These are phyloP conservation scores for Lophium mytilinum DNA, from an alignment of 495 filamentous ascomycete genomes.

Conservation along the genomic window DNA sequence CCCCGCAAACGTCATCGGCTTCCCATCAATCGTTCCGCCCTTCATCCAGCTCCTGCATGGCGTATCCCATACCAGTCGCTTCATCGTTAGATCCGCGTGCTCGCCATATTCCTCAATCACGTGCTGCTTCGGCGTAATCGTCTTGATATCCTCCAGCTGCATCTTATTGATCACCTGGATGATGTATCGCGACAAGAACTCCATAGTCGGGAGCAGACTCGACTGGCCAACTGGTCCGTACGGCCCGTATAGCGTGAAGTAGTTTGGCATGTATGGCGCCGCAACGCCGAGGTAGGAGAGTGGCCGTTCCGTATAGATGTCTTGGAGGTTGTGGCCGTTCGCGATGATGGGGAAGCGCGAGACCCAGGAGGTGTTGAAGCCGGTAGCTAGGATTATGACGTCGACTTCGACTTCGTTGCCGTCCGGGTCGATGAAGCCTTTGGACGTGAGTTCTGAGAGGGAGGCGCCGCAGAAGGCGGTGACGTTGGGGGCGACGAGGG, in stretches of 20 bases:
- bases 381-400: not conserved
- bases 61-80: constrained; percentile 8
- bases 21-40: not conserved
- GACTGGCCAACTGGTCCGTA: constrained; percentile 5
- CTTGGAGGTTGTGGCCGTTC: not conserved
- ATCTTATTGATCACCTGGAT: constrained; percentile 9
- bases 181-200: constrained; percentile 9
- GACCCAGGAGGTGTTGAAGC: not conserved
- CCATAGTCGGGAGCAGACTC: constrained; percentile 7
- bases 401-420: not conserved
- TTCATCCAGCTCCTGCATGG: constrained; percentile 10
- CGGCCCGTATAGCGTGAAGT: not conserved
- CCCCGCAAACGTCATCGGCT: not conserved
- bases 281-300: not conserved
- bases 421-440: not conserved
- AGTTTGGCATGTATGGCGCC: not conserved
- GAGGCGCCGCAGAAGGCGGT: not conserved
- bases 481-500: not conserved
- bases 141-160: constrained; percentile 12
- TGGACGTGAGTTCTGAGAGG: not conserved
- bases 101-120: constrained; percentile 6
- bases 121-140: constrained; percentile 4
- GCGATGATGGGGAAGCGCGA: not conserved
- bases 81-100: constrained; percentile 9
- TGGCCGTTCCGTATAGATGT: not conserved